Conservation (phyloP, 257 asterid species). For the Linaria vulgaris region DNA sequence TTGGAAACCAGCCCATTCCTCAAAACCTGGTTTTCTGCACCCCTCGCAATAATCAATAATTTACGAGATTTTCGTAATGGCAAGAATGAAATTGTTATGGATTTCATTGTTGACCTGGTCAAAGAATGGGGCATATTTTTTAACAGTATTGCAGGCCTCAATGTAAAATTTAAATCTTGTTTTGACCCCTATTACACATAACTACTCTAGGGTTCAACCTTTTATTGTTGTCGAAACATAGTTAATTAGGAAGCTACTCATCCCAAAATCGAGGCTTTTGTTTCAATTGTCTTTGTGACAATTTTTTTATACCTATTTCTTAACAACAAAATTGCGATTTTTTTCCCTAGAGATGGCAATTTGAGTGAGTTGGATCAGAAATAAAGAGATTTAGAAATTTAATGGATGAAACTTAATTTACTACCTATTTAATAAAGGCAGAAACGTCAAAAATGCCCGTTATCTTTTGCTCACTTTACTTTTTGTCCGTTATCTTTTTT, state of each 20-base stretch:
- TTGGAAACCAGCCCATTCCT: conserved; percentile 47
- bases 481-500: no score
- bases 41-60: conserved; percentile 16
- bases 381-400: no score
- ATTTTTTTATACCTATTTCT: neutral
- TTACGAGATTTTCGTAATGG: conserved; percentile 6
- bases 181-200: conserved; percentile 21
- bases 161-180: conserved; percentile 22
- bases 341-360: neutral
- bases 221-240: conserved; percentile 27
- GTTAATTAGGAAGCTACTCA: conserved; percentile 28
- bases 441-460: no score
- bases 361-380: no score
- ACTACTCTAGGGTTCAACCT: conserved; percentile 17
- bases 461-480: no score
- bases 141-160: conserved; percentile 38
- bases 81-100: conserved; percentile 21
- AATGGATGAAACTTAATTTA: no score
- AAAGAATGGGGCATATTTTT: conserved; percentile 30
- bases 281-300: conserved; percentile 28
- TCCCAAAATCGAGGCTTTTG: conserved; percentile 51
- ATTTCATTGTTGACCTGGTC: conserved; percentile 39
- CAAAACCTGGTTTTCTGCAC: conserved; percentile 41
- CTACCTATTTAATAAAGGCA: no score
- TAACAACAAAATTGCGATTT: neutral